A percentile compares a stretch with the other conserved stretches of the same genome.
Evolutionary conservation across 1,284 basidiomycete genomes (phyloP).

Genomic region (Caloboletus firmus): DNA sequence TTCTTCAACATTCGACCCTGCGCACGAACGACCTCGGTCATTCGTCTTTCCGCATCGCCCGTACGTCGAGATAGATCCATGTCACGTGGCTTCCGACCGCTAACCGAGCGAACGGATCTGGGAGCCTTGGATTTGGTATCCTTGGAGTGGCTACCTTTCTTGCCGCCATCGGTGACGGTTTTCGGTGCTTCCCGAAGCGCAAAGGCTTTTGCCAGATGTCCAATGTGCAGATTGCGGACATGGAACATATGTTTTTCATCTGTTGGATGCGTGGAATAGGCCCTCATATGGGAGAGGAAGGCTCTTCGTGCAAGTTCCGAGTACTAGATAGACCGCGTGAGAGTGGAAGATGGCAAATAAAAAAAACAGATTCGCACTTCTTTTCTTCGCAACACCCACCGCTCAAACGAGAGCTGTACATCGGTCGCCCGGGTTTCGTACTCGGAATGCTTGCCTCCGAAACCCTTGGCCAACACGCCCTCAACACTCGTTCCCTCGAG

Average conservation of each 20-base stretch:
- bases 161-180: constrained; percentile 47
- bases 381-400: constrained; percentile 83
- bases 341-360: background rate
- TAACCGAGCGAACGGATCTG: constrained; percentile 1
- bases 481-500: constrained; percentile 69
- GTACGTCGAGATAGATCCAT: constrained; percentile 41
- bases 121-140: constrained; percentile 38
- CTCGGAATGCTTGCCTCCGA: constrained; percentile 79
- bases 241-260: constrained; percentile 97
- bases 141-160: constrained; percentile 24
- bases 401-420: constrained; percentile 92
- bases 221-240: constrained; percentile 89
- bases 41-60: constrained; percentile 65
- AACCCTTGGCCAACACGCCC: constrained; percentile 74
- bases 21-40: constrained; percentile 84
- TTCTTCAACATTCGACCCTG: constrained; percentile 84
- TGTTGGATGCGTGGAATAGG: constrained; percentile 96
- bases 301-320: constrained; percentile 79
- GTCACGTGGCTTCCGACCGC: constrained; percentile 33
- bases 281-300: constrained; percentile 90
- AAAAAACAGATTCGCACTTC: constrained; percentile 50
- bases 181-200: constrained; percentile 92
- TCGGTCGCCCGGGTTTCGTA: constrained; percentile 93
- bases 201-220: constrained; percentile 96
- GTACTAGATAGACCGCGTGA: constrained; percentile 51